phyloP scores from a whole-genome alignment of 140 eudicot genomes.

The Anethum foeniculum region DNA sequence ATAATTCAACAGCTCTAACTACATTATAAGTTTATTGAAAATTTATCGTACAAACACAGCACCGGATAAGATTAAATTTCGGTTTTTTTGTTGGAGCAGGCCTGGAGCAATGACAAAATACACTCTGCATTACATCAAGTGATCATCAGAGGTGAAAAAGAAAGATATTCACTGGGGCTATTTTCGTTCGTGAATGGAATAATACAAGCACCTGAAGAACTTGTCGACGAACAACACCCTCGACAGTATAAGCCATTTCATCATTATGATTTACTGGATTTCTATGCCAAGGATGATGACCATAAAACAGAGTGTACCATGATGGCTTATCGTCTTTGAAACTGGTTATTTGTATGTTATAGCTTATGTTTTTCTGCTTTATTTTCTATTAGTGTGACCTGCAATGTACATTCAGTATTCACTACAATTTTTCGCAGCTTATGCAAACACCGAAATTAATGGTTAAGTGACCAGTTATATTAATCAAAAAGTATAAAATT shows the following conservation, averaged over 20 bases:
- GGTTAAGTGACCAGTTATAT: too few relatives aligned
- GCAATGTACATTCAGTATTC: too few relatives aligned
- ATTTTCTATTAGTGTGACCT: too few relatives aligned
- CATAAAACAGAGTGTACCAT: constrained; percentile 2
- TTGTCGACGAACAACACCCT: background rate
- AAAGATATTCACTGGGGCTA: constrained; percentile 19
- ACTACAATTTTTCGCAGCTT: too few relatives aligned
- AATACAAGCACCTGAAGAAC: constrained; percentile 2
- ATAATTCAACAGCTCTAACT: background rate
- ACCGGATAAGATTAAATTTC: background rate
- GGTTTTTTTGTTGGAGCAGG: constrained; percentile 6
- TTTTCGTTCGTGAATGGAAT: constrained; percentile 18
- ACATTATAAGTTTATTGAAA: background rate
- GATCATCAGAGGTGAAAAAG: constrained; percentile 16
- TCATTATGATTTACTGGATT: constrained; percentile 6
- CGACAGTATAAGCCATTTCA: background rate
- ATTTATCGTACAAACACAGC: background rate
- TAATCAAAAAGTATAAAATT: too few relatives aligned
- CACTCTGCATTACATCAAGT: constrained; percentile 20
- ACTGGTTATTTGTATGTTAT: too few relatives aligned
- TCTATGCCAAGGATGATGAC: constrained; percentile 2
- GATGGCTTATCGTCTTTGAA: background rate
- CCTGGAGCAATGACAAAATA: constrained; percentile 32
- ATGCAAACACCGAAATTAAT: too few relatives aligned
- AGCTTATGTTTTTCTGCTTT: too few relatives aligned